These are phyloP conservation scores for Phycomyces nitens DNA, from an alignment of 192 early-diverging fungal species.

Conservation along the genomic window DNA sequence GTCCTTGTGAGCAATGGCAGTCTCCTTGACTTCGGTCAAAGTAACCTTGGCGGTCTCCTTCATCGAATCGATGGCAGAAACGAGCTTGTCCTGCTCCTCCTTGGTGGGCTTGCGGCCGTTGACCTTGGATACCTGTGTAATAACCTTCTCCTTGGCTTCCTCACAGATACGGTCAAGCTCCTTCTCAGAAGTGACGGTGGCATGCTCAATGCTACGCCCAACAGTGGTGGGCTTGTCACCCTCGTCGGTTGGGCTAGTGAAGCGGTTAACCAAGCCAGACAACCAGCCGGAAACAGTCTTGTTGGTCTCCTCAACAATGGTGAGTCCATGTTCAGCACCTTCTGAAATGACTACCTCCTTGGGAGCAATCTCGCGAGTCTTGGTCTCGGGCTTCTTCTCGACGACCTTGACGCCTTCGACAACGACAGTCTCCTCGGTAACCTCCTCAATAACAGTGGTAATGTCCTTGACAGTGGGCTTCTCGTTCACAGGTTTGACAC, in stretches of 20 bases:
- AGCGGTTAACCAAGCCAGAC: neutral
- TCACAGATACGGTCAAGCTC: neutral
- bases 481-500: neutral
- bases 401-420: neutral
- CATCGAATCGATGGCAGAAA: neutral
- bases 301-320: neutral
- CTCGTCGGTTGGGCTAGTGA: neutral
- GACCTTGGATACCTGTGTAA: neutral
- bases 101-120: neutral
- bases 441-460: no score
- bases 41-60: neutral
- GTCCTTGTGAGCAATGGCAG: neutral
- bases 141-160: neutral
- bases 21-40: neutral
- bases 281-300: conserved; percentile 1
- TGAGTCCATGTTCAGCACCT: neutral
- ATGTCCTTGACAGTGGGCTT: neutral
- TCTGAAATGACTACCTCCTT: conserved; percentile 5
- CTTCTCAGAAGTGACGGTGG: neutral
- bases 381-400: no score
- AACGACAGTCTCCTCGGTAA: neutral
- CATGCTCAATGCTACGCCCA: conserved; percentile 3
- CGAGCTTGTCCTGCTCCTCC: neutral
- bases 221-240: neutral
- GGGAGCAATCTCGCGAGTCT: neutral